These are phyloP conservation scores for Hypsizygus ulmarius DNA, from an alignment of 1,284 basidiomycete species.

Conservation along the genomic window DNA sequence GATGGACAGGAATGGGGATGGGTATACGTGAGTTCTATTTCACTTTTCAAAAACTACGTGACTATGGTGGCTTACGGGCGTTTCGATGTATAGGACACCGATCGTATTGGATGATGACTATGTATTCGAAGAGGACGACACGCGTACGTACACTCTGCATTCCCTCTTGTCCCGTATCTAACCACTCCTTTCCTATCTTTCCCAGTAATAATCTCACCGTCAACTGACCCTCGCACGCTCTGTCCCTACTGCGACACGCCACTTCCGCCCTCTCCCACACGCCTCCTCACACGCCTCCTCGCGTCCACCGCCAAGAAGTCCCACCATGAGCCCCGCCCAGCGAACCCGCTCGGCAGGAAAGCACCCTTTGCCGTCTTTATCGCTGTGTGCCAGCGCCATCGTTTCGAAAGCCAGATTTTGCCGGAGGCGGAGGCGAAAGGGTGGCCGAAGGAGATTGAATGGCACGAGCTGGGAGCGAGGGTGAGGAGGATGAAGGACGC, in stretches of 20 bases:
- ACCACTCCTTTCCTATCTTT: constrained; percentile 12
- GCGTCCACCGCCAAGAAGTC: constrained; percentile 50
- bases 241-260: constrained; percentile 78
- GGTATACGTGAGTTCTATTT: constrained; percentile 21
- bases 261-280: constrained; percentile 61
- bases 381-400: constrained; percentile 70
- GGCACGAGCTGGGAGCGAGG: constrained; percentile 49
- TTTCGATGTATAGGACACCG: neutral
- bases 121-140: constrained; percentile 27
- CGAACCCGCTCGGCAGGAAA: constrained; percentile 66
- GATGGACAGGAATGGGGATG: constrained; percentile 11
- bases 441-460: constrained; percentile 75
- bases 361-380: constrained; percentile 63
- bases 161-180: neutral
- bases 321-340: constrained; percentile 55
- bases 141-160: constrained; percentile 18
- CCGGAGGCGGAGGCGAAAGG: constrained; percentile 65
- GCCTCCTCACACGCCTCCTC: constrained; percentile 55
- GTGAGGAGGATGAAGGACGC: constrained; percentile 45
- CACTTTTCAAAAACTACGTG: too few species aligned
- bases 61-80: neutral
- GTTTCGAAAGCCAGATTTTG: constrained; percentile 67
- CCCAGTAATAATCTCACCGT: constrained; percentile 33
- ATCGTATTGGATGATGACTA: neutral
- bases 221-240: constrained; percentile 57